phyloP scores from a whole-genome alignment of 2,329 filamentous ascomycete genomes.

The Apiospora rasikravindrae region DNA sequence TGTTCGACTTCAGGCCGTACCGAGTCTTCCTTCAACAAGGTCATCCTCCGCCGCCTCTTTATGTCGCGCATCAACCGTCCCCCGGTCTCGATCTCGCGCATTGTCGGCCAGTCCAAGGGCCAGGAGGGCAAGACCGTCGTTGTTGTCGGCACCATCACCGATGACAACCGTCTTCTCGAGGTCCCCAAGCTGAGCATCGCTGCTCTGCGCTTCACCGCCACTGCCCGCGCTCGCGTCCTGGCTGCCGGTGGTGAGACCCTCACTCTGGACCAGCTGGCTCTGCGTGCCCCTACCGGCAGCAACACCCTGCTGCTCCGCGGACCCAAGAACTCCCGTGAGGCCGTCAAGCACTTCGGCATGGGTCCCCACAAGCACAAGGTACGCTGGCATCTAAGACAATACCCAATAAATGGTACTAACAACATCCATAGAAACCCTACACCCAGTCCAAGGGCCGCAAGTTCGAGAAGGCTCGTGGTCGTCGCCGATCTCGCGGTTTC shows the following conservation, averaged over 20 bases:
- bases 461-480: conserved; percentile 99
- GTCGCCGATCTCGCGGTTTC: conserved; percentile 98
- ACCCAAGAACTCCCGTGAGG: conserved; percentile 97
- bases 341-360: conserved; percentile 98
- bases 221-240: conserved; percentile 89
- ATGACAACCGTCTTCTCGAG: conserved; percentile 92
- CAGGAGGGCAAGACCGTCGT: conserved; percentile 86
- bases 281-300: conserved; percentile 91
- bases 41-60: conserved; percentile 94
- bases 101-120: conserved; percentile 72
- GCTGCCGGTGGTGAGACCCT: conserved; percentile 94
- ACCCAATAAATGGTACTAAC: neutral
- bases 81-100: conserved; percentile 91
- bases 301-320: conserved; percentile 98
- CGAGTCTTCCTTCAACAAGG: conserved; percentile 98
- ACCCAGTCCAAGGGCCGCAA: conserved; percentile 99
- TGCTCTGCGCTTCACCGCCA: conserved; percentile 95
- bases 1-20: conserved; percentile 74
- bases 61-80: conserved; percentile 99
- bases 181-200: conserved; percentile 93
- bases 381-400: conserved; percentile 28
- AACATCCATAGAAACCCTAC: conserved; percentile 77
- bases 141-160: conserved; percentile 92
- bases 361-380: conserved; percentile 98
- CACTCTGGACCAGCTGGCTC: conserved; percentile 96